phyloP scores from a whole-genome alignment of 441 rosid species.

The Monsonia emarginata region DNA sequence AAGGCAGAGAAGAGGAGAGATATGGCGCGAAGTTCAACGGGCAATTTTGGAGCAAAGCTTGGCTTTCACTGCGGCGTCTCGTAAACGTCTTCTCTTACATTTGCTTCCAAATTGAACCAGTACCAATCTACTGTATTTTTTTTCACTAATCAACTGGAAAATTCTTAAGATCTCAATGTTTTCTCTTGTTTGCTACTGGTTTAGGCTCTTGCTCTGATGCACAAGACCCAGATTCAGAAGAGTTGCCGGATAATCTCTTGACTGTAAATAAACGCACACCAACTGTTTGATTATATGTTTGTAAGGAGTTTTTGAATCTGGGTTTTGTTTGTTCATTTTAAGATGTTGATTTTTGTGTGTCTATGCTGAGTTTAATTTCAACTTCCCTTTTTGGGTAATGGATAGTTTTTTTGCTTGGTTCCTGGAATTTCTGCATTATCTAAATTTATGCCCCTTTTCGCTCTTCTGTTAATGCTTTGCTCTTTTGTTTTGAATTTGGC shows the following conservation, averaged over 20 bases:
- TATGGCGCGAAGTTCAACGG: background rate
- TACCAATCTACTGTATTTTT: background rate
- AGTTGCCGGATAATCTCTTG: background rate
- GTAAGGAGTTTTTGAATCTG: constrained; percentile 6
- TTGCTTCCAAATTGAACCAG: too few relatives aligned
- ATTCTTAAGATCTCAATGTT: background rate
- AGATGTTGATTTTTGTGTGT: background rate
- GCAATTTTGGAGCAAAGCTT: background rate
- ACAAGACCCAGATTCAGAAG: background rate
- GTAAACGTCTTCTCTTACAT: background rate
- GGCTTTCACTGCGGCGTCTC: background rate
- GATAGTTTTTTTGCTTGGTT: background rate
- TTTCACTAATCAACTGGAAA: background rate
- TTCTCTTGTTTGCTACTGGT: background rate
- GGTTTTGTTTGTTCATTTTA: constrained; percentile 11
- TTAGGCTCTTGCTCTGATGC: background rate
- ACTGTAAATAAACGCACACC: background rate
- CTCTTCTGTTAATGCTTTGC: background rate
- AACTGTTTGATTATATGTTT: background rate
- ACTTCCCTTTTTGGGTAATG: background rate
- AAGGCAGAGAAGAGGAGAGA: background rate
- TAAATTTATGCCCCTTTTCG: background rate
- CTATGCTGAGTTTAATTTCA: background rate
- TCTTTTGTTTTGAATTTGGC: background rate
- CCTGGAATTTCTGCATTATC: background rate